Conservation (phyloP, 1,284 basidiomycete genomes). For the Ustilago loliicola region DNA sequence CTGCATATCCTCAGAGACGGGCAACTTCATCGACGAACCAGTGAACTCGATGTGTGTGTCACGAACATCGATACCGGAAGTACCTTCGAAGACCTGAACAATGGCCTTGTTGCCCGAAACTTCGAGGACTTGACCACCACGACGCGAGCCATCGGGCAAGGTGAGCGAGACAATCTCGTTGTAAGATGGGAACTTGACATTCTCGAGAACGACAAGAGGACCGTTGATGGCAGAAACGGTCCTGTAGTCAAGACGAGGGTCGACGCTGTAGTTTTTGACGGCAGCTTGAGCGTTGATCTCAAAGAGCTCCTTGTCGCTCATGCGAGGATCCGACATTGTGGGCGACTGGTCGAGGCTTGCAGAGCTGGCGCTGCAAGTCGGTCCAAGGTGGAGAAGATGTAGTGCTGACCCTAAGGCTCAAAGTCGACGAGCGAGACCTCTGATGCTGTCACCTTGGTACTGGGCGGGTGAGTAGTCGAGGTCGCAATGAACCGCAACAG, state of each 20-base stretch:
- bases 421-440: too few species aligned
- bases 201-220: slow-evolving; percentile 91
- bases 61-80: slow-evolving; percentile 96
- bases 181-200: slow-evolving; percentile 99
- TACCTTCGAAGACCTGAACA: slow-evolving; percentile 98
- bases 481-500: neutral
- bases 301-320: slow-evolving; percentile 80
- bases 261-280: slow-evolving; percentile 73
- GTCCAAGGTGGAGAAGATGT: neutral
- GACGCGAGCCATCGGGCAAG: slow-evolving; percentile 92
- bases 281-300: slow-evolving; percentile 88
- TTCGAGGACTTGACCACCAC: slow-evolving; percentile 97
- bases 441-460: neutral
- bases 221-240: slow-evolving; percentile 97
- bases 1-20: slow-evolving; percentile 99
- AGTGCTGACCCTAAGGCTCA: neutral
- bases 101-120: slow-evolving; percentile 99
- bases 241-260: slow-evolving; percentile 94
- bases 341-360: slow-evolving; percentile 4
- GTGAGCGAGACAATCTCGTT: slow-evolving; percentile 98
- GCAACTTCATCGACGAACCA: slow-evolving; percentile 97
- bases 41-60: slow-evolving; percentile 98
- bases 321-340: slow-evolving; percentile 69
- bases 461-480: neutral
- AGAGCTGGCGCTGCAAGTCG: neutral